Evolutionary conservation across 495 filamentous ascomycete genomes (phyloP).

Genomic region (Tuber brumale): DNA sequence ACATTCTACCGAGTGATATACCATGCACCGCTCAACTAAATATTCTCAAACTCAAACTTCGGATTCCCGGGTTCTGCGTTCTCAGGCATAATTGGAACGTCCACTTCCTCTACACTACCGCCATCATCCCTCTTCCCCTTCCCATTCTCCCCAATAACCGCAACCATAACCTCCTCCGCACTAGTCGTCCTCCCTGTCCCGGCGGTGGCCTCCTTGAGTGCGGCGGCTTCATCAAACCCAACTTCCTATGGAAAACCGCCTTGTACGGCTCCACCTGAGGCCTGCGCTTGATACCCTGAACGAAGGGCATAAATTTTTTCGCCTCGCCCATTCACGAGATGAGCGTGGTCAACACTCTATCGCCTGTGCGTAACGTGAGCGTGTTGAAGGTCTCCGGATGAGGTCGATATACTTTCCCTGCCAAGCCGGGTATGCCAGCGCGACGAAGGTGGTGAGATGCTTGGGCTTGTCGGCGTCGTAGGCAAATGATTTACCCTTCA

Average conservation of each 20-base stretch:
- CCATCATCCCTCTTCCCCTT: slow-evolving; percentile 55
- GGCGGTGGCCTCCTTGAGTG: slow-evolving; percentile 55
- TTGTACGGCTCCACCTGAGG: slow-evolving; percentile 56
- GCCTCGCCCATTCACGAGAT: slow-evolving; percentile 75
- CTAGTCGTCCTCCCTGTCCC: slow-evolving; percentile 59
- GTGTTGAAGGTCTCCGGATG: slow-evolving; percentile 57
- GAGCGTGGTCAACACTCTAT: slow-evolving; percentile 69
- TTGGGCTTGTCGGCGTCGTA: slow-evolving; percentile 90
- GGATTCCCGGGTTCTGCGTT: slow-evolving; percentile 71
- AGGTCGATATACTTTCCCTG: slow-evolving; percentile 86
- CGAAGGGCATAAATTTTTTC: slow-evolving; percentile 97
- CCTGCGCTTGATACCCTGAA: slow-evolving; percentile 76
- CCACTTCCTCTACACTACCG: slow-evolving; percentile 50
- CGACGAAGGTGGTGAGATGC: slow-evolving; percentile 75
- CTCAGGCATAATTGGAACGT: slow-evolving; percentile 54
- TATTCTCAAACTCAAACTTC: slow-evolving; percentile 70
- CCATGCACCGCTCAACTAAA: slow-evolving; percentile 41
- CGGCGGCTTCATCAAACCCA: slow-evolving; percentile 78
- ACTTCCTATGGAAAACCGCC: slow-evolving; percentile 68
- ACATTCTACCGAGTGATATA: background rate
- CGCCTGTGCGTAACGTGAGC: slow-evolving; percentile 55
- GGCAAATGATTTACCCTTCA: slow-evolving; percentile 71
- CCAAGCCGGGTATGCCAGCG: slow-evolving; percentile 74
- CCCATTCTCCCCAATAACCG: slow-evolving; percentile 62
- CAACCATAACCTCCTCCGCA: slow-evolving; percentile 56